Percentiles rank a stretch among this genome's conserved stretches.
These are phyloP conservation scores for Backusella circina DNA, from an alignment of 192 early-diverging fungal genomes.

Conservation along the genomic window DNA sequence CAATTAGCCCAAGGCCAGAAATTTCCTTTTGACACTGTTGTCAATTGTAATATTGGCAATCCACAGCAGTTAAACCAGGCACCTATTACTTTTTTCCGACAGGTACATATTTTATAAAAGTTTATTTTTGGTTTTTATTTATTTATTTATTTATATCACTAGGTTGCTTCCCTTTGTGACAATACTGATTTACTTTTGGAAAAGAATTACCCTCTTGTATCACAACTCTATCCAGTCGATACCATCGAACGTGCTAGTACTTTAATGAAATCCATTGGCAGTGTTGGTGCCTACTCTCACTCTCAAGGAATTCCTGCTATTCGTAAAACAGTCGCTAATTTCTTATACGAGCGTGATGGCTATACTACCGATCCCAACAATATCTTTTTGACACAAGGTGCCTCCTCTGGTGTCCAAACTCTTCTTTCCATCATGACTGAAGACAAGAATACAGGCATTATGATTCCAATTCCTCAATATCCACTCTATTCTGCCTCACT, in stretches of 20 bases:
- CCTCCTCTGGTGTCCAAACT: slow-evolving; percentile 88
- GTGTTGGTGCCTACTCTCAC: slow-evolving; percentile 89
- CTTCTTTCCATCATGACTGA: slow-evolving; percentile 82
- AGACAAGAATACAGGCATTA: slow-evolving; percentile 79
- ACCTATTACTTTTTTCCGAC: slow-evolving; percentile 97
- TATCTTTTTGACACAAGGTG: slow-evolving; percentile 93
- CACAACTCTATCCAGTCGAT: slow-evolving; percentile 77
- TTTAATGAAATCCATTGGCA: slow-evolving; percentile 66
- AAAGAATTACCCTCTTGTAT: slow-evolving; percentile 48
- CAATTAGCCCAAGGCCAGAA: slow-evolving; percentile 40
- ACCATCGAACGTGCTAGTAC: slow-evolving; percentile 78
- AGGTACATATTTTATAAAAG: slow-evolving; percentile 46
- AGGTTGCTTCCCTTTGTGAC: slow-evolving; percentile 85
- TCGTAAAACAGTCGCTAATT: slow-evolving; percentile 80
- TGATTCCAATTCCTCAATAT: slow-evolving; percentile 99
- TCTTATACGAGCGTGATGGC: slow-evolving; percentile 89
- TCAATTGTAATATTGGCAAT: slow-evolving; percentile 90
- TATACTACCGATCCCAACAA: slow-evolving; percentile 73
- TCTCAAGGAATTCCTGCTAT: slow-evolving; percentile 86
- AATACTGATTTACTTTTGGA: slow-evolving; percentile 77
- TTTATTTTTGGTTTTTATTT: not conserved
- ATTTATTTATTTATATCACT: slow-evolving; percentile 4
- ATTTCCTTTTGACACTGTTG: slow-evolving; percentile 71
- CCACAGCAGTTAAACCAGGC: slow-evolving; percentile 87
- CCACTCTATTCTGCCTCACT: slow-evolving; percentile 95